Evolutionary conservation across 768 basidiomycete species (phyloP).

Genomic region (Tulasnella sp.): DNA sequence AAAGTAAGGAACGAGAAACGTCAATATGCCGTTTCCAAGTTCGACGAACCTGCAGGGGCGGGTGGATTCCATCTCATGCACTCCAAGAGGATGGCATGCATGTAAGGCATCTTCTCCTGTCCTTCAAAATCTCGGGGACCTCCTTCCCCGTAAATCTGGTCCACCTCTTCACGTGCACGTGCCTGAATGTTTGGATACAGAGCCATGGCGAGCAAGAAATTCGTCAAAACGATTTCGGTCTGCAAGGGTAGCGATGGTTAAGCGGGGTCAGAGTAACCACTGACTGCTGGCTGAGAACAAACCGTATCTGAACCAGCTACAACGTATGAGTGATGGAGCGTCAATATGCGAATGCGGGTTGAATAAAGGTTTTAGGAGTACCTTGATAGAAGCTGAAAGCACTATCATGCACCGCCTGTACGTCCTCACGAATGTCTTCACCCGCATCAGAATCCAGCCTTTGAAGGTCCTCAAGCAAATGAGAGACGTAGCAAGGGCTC

Average conservation of each 20-base stretch:
- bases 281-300: not conserved
- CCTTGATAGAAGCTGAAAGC: not conserved
- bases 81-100: not conserved
- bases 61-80: not conserved
- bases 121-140: not conserved
- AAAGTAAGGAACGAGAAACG: too few relatives aligned
- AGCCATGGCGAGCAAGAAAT: not conserved
- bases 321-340: not conserved
- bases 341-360: not conserved
- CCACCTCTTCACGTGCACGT: not conserved
- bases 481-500: not conserved
- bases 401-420: not conserved
- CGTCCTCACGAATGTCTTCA: not conserved
- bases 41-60: not conserved
- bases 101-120: not conserved
- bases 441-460: not conserved
- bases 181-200: not conserved
- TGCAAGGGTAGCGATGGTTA: not conserved
- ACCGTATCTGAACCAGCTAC: not conserved
- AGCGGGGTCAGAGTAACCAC: too few relatives aligned
- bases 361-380: not conserved
- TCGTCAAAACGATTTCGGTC: not conserved
- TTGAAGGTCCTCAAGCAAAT: not conserved
- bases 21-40: too few relatives aligned
- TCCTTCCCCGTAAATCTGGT: not conserved